Conservation (phyloP, 805 yeast genomes). For the Zygoascus flipseniorum region DNA sequence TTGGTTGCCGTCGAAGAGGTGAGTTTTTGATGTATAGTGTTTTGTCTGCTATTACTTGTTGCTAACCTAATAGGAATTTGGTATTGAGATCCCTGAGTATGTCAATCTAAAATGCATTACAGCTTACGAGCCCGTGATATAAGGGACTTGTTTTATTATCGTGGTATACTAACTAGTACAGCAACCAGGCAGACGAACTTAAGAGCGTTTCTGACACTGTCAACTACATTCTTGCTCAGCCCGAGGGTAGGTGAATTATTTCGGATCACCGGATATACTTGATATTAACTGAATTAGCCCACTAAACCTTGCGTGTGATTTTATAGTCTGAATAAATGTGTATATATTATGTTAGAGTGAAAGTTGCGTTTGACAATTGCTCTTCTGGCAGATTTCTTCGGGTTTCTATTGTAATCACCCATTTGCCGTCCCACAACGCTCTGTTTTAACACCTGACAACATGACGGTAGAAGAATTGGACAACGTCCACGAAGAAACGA, state of each 20-base stretch:
- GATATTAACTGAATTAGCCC: not conserved
- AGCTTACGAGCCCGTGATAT: too few relatives aligned
- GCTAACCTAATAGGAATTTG: conserved; percentile 37
- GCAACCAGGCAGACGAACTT: conserved; percentile 75
- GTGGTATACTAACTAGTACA: conserved; percentile 1
- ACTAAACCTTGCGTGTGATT: not conserved
- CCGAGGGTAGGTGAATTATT: conserved; percentile 23
- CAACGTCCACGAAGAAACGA: not conserved
- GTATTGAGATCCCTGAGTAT: conserved; percentile 45
- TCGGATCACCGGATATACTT: not conserved
- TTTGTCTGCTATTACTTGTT: not conserved
- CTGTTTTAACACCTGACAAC: not conserved
- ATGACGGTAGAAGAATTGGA: not conserved
- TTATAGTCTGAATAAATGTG: not conserved
- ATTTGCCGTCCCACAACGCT: not conserved
- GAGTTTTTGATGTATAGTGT: not conserved
- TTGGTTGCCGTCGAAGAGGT: conserved; percentile 83
- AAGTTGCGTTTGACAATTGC: too few relatives aligned
- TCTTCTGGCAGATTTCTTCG: too few relatives aligned
- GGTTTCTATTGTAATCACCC: too few relatives aligned
- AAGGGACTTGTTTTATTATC: too few relatives aligned
- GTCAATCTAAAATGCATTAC: not conserved
- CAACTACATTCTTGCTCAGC: conserved; percentile 56
- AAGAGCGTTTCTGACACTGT: conserved; percentile 85
- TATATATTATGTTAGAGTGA: not conserved